These are phyloP conservation scores for Boletus edulis DNA, from an alignment of 768 basidiomycete species.

Conservation along the genomic window DNA sequence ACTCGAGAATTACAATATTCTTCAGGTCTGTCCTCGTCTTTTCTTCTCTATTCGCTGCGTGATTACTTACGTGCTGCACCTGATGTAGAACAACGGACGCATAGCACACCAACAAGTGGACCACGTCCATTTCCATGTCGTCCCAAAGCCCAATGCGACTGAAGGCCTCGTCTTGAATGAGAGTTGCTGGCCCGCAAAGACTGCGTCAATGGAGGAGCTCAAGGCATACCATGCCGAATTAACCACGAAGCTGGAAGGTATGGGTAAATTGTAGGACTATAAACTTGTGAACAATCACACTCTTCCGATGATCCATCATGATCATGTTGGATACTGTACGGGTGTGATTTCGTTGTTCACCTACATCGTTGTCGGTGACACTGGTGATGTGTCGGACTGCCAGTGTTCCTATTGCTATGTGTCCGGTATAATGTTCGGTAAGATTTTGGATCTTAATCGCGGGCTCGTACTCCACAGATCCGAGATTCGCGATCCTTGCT, in stretches of 20 bases:
- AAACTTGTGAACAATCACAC: no score
- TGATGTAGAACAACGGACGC: conserved; percentile 61
- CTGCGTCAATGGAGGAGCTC: conserved; percentile 19
- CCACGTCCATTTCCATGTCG: conserved; percentile 93
- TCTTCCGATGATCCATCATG: no score
- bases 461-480: no score
- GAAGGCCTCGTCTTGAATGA: conserved; percentile 70
- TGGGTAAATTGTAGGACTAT: conserved; percentile 15
- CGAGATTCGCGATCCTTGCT: no score
- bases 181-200: conserved; percentile 50
- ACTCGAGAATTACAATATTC: conserved; percentile 79
- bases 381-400: no score
- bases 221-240: conserved; percentile 21
- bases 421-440: no score
- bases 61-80: neutral
- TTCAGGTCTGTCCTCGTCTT: conserved; percentile 45
- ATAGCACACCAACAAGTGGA: conserved; percentile 69
- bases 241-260: conserved; percentile 12
- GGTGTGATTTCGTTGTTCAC: no score
- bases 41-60: no score
- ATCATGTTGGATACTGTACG: no score
- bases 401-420: no score
- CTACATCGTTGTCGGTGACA: no score
- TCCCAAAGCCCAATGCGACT: conserved; percentile 74
- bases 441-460: no score